A percentile compares a stretch with the other conserved stretches of the same genome.
Conservation (phyloP, 2,329 filamentous ascomycete genomes). For the Aspergillus persii region DNA sequence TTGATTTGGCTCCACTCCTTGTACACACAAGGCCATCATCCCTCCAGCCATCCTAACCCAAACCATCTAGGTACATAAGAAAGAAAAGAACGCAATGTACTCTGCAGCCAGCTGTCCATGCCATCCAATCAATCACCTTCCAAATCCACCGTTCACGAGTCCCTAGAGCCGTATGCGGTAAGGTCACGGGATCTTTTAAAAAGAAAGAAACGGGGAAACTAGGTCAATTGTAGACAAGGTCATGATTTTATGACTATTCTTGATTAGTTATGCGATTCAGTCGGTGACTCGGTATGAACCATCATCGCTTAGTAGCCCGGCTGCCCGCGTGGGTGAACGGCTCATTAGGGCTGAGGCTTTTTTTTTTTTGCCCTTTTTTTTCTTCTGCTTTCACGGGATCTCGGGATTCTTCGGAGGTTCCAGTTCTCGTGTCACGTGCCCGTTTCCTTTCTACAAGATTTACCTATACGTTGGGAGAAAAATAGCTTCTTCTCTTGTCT, state of each 20-base stretch:
- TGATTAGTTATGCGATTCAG: too few relatives aligned
- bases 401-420: conserved; percentile 21
- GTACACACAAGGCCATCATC: not conserved
- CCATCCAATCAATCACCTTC: not conserved
- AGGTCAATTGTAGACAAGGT: too few relatives aligned
- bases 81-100: too few relatives aligned
- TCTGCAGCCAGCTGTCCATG: not conserved
- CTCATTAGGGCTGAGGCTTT: conserved; percentile 17
- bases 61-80: not conserved
- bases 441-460: not conserved
- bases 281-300: not conserved
- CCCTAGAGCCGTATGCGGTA: not conserved
- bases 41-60: not conserved
- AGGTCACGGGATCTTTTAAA: not conserved
- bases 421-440: not conserved
- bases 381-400: not conserved
- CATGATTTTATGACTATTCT: too few relatives aligned
- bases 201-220: not conserved
- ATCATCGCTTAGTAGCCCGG: conserved; percentile 10
- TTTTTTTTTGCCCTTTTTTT: not conserved
- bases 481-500: not conserved
- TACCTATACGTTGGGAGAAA: too few relatives aligned
- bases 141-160: not conserved
- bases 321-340: not conserved
- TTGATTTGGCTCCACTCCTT: not conserved